Conservation (phyloP, 768 basidiomycete species). For the Asterophora parasitica region DNA sequence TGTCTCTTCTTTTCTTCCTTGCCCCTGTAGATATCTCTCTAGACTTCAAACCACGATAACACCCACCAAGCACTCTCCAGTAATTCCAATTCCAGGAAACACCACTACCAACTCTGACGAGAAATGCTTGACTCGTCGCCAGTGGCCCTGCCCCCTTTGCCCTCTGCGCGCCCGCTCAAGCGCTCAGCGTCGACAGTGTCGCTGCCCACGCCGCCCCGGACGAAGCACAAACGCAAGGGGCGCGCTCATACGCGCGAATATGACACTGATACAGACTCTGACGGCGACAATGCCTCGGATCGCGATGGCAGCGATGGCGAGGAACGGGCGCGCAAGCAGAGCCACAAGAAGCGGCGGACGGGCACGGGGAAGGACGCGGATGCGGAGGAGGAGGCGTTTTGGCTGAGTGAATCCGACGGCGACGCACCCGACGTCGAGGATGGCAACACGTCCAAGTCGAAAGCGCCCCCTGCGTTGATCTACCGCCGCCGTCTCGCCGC, state of each 20-base stretch:
- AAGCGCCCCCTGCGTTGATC: constrained; percentile 25
- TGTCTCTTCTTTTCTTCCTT: background rate
- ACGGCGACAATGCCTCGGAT: constrained; percentile 30
- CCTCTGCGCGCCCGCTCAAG: constrained; percentile 41
- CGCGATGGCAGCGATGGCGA: constrained; percentile 32
- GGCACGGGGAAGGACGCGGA: constrained; percentile 28
- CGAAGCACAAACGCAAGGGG: constrained; percentile 42
- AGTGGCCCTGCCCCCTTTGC: constrained; percentile 23
- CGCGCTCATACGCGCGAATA: constrained; percentile 34
- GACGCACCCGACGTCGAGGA: constrained; percentile 2
- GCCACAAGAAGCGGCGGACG: constrained; percentile 37
- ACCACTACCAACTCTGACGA: background rate
- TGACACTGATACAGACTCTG: constrained; percentile 41
- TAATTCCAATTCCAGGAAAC: background rate
- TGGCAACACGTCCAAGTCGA: constrained; percentile 9
- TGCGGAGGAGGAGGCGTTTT: constrained; percentile 50
- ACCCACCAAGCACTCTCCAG: background rate
- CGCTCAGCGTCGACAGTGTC: constrained; percentile 61
- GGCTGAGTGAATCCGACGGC: constrained; percentile 30
- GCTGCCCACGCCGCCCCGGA: constrained; percentile 63
- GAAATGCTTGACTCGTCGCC: constrained; percentile 28
- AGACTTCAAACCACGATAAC: background rate
- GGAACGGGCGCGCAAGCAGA: constrained; percentile 13
- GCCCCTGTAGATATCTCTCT: background rate
- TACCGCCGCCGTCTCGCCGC: constrained; percentile 30